Evolutionary conservation across 1,284 basidiomycete species (phyloP), one percentile per base, ranked within the genome.

Genomic region (Trichosporon faecale): DNA sequence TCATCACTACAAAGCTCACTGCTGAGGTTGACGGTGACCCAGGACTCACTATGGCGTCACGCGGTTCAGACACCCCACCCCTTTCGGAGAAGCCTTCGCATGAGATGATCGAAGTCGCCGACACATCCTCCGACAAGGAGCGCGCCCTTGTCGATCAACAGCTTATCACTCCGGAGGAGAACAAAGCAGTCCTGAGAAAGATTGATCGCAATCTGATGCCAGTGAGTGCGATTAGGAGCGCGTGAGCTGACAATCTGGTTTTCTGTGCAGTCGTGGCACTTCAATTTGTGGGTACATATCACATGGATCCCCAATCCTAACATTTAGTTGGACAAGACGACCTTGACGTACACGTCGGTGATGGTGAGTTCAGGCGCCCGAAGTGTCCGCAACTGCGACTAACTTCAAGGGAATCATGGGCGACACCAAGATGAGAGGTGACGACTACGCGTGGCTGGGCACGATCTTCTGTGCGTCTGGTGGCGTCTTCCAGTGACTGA

Each of bases 381-480:
- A 55, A 9, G 8, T 27, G n/a, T n/a, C n/a, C n/a, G n/a, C n/a
- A n/a, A n/a, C n/a, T n/a, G n/a, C n/a, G n/a, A 25, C 57, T 33
- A 8, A 57, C 60, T 5, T 0, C 40, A 16, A 64, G 66, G 68
- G 66, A 6, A 46, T 72, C 40, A 27, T 64, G 29, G 27, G 21
- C 16, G 70, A 67, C 44, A 68, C 49, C 21, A 33, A 71, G 31
- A 63, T 73, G 33, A 67, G 7, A 7, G 25, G 31, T 44, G 25
- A 67, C 55, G 35, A 74, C 16, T 76, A 75, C 65, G 57, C 66
- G 0, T 75, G 74, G 74, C 52, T 76, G 4, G 68, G 67, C 12
- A 72, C 64, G 21, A 73, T 73, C 52, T 75, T 73, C 68, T 75
- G 75, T 76, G 73, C 66, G 8, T 6, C 40, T 3, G 7, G 21